These are phyloP conservation scores for Yarrowia divulgata DNA, from an alignment of 805 yeast species.

Conservation along the genomic window DNA sequence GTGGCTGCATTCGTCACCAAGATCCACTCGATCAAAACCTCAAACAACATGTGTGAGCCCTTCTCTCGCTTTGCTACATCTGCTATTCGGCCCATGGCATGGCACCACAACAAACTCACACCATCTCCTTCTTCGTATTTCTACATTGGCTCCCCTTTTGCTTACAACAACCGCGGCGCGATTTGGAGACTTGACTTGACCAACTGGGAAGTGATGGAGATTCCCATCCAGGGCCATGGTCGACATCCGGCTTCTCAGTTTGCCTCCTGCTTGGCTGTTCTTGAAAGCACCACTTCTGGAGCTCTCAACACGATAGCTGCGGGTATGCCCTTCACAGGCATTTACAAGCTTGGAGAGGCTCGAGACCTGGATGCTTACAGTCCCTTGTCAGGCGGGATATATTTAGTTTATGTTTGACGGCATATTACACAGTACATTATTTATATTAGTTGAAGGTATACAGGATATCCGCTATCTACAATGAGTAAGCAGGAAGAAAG, in stretches of 20 bases:
- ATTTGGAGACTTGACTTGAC: constrained; percentile 46
- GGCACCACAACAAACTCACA: constrained; percentile 8
- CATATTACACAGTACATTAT: neutral
- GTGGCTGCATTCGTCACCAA: neutral
- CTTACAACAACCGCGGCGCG: constrained; percentile 26
- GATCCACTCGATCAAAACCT: constrained; percentile 5
- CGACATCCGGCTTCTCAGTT: constrained; percentile 20
- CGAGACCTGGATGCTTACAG: constrained; percentile 2
- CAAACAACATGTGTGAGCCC: constrained; percentile 22
- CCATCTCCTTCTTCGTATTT: constrained; percentile 8
- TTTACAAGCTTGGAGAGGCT: constrained; percentile 1
- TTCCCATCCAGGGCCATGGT: constrained; percentile 45
- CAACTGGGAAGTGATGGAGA: constrained; percentile 55
- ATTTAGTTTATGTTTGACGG: constrained; percentile 8
- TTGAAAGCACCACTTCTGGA: constrained; percentile 1
- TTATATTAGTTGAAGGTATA: constrained; percentile 1
- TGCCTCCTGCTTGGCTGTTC: constrained; percentile 2
- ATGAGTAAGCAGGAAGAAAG: neutral
- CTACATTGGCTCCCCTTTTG: constrained; percentile 28
- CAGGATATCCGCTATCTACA: neutral
- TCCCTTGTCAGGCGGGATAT: neutral
- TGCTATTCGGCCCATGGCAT: constrained; percentile 6
- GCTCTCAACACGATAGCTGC: constrained; percentile 8
- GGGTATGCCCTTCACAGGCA: constrained; percentile 43
- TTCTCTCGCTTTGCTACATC: constrained; percentile 27